Evolutionary conservation across 768 basidiomycete genomes (phyloP), one percentile per base, ranked within the genome.

Genomic region (Tricholoma hemisulphureum): DNA sequence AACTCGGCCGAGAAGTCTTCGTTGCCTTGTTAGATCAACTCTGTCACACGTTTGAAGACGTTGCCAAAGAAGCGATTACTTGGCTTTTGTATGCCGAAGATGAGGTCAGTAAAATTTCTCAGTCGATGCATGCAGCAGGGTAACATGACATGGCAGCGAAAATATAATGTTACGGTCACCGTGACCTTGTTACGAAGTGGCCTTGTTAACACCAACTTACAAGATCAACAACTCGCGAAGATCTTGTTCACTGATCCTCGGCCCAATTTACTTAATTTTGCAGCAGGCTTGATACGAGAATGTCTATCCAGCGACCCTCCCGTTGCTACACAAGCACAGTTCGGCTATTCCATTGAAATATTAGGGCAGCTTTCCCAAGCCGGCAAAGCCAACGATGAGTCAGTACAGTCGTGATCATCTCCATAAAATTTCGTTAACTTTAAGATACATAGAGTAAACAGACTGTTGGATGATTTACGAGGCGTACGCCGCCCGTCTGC

Each of bases 1-100:
- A 91, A 62, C 80, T 99, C 56, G 94, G 91, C 0, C 84, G 96
- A 53, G 95, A 99, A 70, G 89, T 97, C 9, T 99, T 94, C 69
- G 95, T 94, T 35, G 84, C 88, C 43, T 77, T 99, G 45, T 77
- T 99, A 13, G 90, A 95, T 58, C 89, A 93, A 60, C 77, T 99
- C 39, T 98, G 97, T 69, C 86, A 87, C 60, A 77, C 86, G 14
- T 95, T 94, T 61, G 87, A 92, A 63, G 93, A 96, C 62, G 96
- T 98, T 45, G 92, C 90, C 16, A 95, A 95, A 71, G 97, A 99
- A 74, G 97, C 96, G 6, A 90, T 95, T 51, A 91, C 91, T 2
- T 99, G 97, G 97, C 77, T 99, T 49, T 76, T 98, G 45, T 97
- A 94, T 68, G 92, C 97, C 3, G 95, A 98, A 68, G 97, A 99